Evolutionary conservation across 768 basidiomycete genomes (phyloP).

Genomic region (Trametes elegans): DNA sequence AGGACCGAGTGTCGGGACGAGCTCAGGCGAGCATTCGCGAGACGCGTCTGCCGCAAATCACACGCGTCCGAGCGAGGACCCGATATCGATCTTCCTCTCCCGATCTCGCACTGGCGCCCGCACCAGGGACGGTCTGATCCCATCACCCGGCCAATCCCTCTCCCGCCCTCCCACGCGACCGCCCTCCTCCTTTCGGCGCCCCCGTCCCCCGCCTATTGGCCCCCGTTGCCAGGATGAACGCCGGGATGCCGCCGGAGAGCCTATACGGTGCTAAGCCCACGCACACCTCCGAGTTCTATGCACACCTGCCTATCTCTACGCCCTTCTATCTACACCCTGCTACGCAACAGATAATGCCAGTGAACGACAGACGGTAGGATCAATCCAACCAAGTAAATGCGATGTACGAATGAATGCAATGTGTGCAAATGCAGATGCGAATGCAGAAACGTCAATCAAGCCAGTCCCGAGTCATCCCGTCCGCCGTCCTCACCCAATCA

Average conservation of each 20-base stretch:
- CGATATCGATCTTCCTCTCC: constrained; percentile 3
- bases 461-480: neutral
- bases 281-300: neutral
- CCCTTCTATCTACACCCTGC: neutral
- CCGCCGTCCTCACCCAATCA: neutral
- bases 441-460: neutral
- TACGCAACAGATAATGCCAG: constrained; percentile 6
- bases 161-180: neutral
- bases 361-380: constrained; percentile 12
- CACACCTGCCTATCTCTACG: neutral
- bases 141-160: constrained; percentile 3
- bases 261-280: too few species aligned
- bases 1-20: neutral
- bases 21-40: neutral
- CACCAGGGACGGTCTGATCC: constrained; percentile 14
- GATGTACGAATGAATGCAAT: neutral
- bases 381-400: neutral
- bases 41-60: constrained; percentile 6
- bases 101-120: neutral
- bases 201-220: constrained; percentile 4
- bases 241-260: too few species aligned
- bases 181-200: neutral
- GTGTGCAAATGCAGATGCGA: neutral
- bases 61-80: too few species aligned
- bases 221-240: neutral